A percentile compares a stretch with the other conserved stretches of the same genome.
These are phyloP conservation scores for Podila clonocystis DNA, from an alignment of 192 early-diverging fungal genomes.

Conservation along the genomic window DNA sequence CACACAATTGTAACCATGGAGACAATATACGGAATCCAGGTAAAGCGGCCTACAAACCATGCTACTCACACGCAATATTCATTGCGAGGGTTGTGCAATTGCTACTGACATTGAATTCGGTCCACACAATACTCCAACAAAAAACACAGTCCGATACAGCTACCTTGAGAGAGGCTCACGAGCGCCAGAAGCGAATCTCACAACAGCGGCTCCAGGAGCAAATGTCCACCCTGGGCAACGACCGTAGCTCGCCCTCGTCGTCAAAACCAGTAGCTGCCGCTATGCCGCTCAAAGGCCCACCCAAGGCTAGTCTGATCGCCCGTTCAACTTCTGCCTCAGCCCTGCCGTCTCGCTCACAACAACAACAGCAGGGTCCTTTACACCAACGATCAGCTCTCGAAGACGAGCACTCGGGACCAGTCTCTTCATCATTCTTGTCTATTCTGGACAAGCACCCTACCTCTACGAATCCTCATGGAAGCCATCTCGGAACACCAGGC, in stretches of 20 bases:
- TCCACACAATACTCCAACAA: not conserved
- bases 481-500: not conserved
- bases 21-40: constrained; percentile 1
- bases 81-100: not conserved
- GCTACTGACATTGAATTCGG: not conserved
- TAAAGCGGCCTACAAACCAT: not conserved
- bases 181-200: not conserved
- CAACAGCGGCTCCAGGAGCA: constrained; percentile 2
- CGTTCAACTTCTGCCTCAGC: not conserved
- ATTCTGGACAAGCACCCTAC: not conserved
- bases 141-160: not conserved
- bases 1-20: not conserved
- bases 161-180: not conserved
- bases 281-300: not conserved
- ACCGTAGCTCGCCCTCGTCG: not conserved
- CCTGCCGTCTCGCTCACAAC: not conserved
- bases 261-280: not conserved
- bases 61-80: too few relatives aligned
- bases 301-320: not conserved
- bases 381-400: not conserved
- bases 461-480: not conserved
- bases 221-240: not conserved
- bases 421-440: not conserved
- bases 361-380: too few relatives aligned
- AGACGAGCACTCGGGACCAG: not conserved